Evolutionary conservation across 352 stramenopile species (phyloP).

Genomic region (Saprolegnia parasitica): DNA sequence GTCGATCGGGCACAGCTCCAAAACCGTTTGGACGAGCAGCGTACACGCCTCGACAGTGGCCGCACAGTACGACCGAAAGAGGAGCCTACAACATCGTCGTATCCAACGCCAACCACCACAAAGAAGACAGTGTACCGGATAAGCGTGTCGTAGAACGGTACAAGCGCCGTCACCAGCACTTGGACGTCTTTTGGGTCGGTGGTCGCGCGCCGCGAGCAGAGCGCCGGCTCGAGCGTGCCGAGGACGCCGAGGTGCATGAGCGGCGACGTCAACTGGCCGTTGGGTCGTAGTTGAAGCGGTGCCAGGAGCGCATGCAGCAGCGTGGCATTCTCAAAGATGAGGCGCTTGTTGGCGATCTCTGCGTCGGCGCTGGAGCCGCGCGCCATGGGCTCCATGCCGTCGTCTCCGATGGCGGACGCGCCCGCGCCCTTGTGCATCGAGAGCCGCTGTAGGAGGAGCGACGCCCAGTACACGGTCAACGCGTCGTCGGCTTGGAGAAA

Average conservation of each 20-base stretch:
- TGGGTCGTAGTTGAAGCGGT: slow-evolving; percentile 42
- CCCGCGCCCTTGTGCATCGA: slow-evolving; percentile 39
- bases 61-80: slow-evolving; percentile 88
- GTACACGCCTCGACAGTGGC: slow-evolving; percentile 84
- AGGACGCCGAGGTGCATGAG: slow-evolving; percentile 90
- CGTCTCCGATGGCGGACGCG: slow-evolving; percentile 26
- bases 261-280: slow-evolving; percentile 38
- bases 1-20: slow-evolving; percentile 80
- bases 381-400: slow-evolving; percentile 4
- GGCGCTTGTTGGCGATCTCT: slow-evolving; percentile 66
- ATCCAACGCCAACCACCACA: slow-evolving; percentile 37
- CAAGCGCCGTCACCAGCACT: slow-evolving; percentile 51
- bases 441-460: slow-evolving; percentile 57
- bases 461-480: slow-evolving; percentile 85
- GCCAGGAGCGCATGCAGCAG: slow-evolving; percentile 57
- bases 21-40: slow-evolving; percentile 87
- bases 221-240: slow-evolving; percentile 84
- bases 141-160: slow-evolving; percentile 39
- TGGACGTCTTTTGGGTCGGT: slow-evolving; percentile 70
- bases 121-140: slow-evolving; percentile 38
- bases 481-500: slow-evolving; percentile 74
- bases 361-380: slow-evolving; percentile 39
- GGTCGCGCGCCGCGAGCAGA: slow-evolving; percentile 86
- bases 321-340: slow-evolving; percentile 69
- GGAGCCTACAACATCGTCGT: slow-evolving; percentile 64